Conservation (phyloP, 2,329 filamentous ascomycete genomes). For the Fusarium sp. region DNA sequence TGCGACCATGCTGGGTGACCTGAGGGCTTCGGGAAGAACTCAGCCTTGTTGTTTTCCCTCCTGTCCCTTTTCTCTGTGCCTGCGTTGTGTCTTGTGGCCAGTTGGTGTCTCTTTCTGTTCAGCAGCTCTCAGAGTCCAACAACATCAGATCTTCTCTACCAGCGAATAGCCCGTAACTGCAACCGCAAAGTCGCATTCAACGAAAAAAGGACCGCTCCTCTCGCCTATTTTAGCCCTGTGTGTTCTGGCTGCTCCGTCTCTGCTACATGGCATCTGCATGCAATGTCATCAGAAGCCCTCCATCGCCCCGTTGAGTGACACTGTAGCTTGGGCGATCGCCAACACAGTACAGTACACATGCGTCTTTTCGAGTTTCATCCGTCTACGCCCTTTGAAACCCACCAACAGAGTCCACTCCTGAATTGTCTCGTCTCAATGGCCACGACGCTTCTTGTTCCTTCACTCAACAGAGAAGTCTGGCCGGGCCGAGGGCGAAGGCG, state of each 20-base stretch:
- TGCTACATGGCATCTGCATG: constrained; percentile 15
- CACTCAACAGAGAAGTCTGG: neutral
- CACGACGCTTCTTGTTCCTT: constrained; percentile 5
- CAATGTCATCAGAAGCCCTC: constrained; percentile 11
- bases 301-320: constrained; percentile 22
- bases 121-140: too few relatives aligned
- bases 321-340: constrained; percentile 27
- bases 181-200: constrained; percentile 9
- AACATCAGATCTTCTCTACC: too few relatives aligned
- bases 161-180: too few relatives aligned
- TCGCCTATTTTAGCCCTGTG: constrained; percentile 4
- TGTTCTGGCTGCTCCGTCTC: constrained; percentile 22
- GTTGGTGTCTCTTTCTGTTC: too few relatives aligned
- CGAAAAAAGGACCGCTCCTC: constrained; percentile 9
- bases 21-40: constrained; percentile 22
- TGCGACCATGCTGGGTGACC: neutral
- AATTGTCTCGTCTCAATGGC: constrained; percentile 1
- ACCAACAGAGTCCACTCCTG: neutral
- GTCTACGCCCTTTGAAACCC: constrained; percentile 23
- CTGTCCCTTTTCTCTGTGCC: neutral
- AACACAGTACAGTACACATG: constrained; percentile 15
- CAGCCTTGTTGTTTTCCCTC: constrained; percentile 32
- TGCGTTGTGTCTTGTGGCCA: too few relatives aligned
- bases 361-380: constrained; percentile 8
- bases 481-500: neutral